A percentile compares a stretch with the other conserved stretches of the same genome.
phyloP scores from a whole-genome alignment of 805 yeast species.

The Clavispora carvajalis region DNA sequence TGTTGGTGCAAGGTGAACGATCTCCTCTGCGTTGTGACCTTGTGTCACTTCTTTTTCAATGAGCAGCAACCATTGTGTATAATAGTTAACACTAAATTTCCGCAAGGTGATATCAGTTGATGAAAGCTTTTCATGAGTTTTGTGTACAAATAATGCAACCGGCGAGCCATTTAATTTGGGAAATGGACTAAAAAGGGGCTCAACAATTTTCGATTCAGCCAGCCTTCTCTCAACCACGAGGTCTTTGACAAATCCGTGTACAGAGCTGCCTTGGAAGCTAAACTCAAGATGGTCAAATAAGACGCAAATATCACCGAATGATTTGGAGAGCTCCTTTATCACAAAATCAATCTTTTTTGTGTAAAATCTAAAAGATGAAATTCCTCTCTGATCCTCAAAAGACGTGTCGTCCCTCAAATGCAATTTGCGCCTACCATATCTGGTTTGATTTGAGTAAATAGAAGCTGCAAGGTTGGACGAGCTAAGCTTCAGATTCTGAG shows the following conservation, averaged over 20 bases:
- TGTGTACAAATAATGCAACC: slow-evolving; percentile 18
- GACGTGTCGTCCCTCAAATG: background rate
- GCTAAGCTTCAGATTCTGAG: background rate
- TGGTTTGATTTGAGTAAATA: slow-evolving; percentile 6
- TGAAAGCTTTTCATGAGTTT: slow-evolving; percentile 24
- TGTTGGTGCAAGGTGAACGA: slow-evolving; percentile 3
- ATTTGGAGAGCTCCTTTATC: slow-evolving; percentile 14
- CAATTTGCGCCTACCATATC: slow-evolving; percentile 7
- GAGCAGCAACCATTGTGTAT: slow-evolving; percentile 52
- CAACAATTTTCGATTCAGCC: slow-evolving; percentile 3
- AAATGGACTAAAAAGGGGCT: slow-evolving; percentile 20
- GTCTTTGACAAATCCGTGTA: slow-evolving; percentile 19
- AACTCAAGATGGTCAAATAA: slow-evolving; percentile 13
- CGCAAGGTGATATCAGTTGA: slow-evolving; percentile 40
- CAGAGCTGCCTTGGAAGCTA: slow-evolving; percentile 13
- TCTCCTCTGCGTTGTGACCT: slow-evolving; percentile 8
- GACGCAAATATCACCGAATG: slow-evolving; percentile 24
- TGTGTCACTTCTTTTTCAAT: slow-evolving; percentile 24
- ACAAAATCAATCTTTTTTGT: slow-evolving; percentile 17
- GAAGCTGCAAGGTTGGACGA: slow-evolving; percentile 1
- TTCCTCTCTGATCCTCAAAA: slow-evolving; percentile 6
- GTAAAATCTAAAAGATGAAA: slow-evolving; percentile 33
- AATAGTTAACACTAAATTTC: slow-evolving; percentile 49
- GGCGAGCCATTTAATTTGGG: slow-evolving; percentile 17
- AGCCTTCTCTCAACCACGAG: slow-evolving; percentile 11